Base-by-base conservation (phyloP, 1,139 yeast genomes). In the Scheffersomyces titani region DNA sequence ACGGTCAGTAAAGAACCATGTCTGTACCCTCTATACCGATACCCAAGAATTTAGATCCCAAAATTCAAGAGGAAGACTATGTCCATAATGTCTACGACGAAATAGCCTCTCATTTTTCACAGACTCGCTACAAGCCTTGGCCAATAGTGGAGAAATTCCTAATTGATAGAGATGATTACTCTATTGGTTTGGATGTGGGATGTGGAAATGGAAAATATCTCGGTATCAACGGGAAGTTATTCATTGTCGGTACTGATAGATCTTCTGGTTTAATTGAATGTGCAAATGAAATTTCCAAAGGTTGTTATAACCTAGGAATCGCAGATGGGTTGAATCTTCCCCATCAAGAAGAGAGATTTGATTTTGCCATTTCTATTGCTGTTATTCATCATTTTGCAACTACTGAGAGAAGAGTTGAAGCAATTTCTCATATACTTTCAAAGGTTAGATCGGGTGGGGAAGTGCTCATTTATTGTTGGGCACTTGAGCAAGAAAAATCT, bases 201-300 rank as follows among this genome's bases (percentile, higher is more conserved):
- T 94, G 98, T 71, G 99, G 99, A 2, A 94, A 96, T 68, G 99
- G 99, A 11, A 94, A 94, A 68, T 94, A 96, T 68, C 72, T 94
- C 55, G 83, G 83, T 2, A 83, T 92, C 11, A 93, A 93, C 70
- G 77, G 82, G 11, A 80, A 88, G 47, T 68, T 94, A 4, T 88
- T 70, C 64, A 81, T 93, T 22, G 71, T 94, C 24, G 98, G 98
- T 0, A 87, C 96, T 5, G 99, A 94, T 68, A 74, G 92, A 56
- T 91, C 97, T 0, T 84, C 83, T 45, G 96, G 96, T 2, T 77
- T 94, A 48, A 83, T 91, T 3, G 73, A 76, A 21, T 91, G 97
- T 71, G 98, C 97, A 0, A 72, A 72, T 54, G 79, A 76, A 6
- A 67, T 72, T 24, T 77, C 88, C 24, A 77, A 70, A 47, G 65